Evolutionary conservation across 345 rosid species (phyloP).

Genomic region (Euphorbia pulcherrima): DNA sequence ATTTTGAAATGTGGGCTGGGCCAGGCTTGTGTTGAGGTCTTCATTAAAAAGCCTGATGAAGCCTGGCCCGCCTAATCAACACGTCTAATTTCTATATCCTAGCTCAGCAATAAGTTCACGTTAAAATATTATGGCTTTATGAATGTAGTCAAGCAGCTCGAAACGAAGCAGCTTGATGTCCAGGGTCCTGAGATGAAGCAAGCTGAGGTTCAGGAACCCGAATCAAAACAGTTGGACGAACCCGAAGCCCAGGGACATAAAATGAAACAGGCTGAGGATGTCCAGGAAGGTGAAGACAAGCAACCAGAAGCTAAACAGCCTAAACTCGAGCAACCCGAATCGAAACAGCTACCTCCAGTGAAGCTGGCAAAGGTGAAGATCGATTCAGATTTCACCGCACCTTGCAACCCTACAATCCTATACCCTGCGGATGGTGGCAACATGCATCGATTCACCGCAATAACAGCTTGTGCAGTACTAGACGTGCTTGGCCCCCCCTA

Average conservation of each 20-base stretch:
- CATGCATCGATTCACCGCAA: constrained; percentile 88
- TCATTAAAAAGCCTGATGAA: too few relatives aligned
- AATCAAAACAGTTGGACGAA: constrained; percentile 5
- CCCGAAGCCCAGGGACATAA: constrained; percentile 17
- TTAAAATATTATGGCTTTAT: constrained; percentile 5
- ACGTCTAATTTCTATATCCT: neutral
- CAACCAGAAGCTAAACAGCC: constrained; percentile 30
- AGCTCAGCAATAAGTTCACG: neutral
- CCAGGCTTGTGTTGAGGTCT: too few relatives aligned
- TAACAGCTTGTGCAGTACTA: constrained; percentile 80
- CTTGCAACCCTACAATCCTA: constrained; percentile 72
- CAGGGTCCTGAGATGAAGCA: neutral
- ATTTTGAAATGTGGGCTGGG: too few relatives aligned
- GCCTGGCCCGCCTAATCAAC: too few relatives aligned
- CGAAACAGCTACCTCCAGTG: constrained; percentile 26
- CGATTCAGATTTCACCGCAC: constrained; percentile 58
- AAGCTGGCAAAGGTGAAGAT: constrained; percentile 73
- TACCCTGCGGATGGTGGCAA: constrained; percentile 94
- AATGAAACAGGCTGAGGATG: constrained; percentile 21
- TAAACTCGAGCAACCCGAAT: constrained; percentile 2
- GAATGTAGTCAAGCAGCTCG: constrained; percentile 31
- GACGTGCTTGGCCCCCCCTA: constrained; percentile 96
- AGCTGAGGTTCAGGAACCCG: neutral
- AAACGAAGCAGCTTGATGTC: neutral
- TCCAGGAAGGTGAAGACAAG: neutral